phyloP scores from a whole-genome alignment of 2,329 filamentous ascomycete species.

The Cryphonectria nitschkei region DNA sequence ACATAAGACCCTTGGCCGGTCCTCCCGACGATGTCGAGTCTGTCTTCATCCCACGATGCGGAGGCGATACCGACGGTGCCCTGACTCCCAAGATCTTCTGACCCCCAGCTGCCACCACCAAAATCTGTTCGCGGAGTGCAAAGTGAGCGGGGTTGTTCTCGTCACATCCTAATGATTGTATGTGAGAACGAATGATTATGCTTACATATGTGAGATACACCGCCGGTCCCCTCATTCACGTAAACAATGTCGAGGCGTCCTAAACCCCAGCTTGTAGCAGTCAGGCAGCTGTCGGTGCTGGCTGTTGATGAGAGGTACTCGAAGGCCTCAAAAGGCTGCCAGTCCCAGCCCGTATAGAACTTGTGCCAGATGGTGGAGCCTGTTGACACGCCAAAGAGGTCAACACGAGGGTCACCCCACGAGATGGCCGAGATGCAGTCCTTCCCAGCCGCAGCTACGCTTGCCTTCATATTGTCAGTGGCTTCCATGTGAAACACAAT shows the following conservation, averaged over 20 bases:
- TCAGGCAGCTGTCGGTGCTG: neutral
- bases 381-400: neutral
- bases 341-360: constrained; percentile 14
- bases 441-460: neutral
- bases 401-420: constrained; percentile 5
- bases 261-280: neutral
- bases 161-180: neutral
- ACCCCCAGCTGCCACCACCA: neutral
- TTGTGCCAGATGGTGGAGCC: constrained; percentile 7
- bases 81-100: neutral
- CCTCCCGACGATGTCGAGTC: neutral
- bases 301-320: neutral
- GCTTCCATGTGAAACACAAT: neutral
- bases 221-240: neutral
- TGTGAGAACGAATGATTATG: neutral
- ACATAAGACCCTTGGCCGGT: neutral
- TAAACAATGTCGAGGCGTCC: neutral
- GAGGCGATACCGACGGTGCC: neutral
- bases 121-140: neutral
- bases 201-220: neutral
- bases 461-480: neutral
- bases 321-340: constrained; percentile 1
- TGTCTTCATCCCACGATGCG: neutral
- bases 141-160: neutral
- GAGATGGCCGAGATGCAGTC: constrained; percentile 5